Evolutionary conservation across 768 basidiomycete species (phyloP), one percentile per base, ranked within the genome.

Genomic region (Dacryopinax primogenitus): DNA sequence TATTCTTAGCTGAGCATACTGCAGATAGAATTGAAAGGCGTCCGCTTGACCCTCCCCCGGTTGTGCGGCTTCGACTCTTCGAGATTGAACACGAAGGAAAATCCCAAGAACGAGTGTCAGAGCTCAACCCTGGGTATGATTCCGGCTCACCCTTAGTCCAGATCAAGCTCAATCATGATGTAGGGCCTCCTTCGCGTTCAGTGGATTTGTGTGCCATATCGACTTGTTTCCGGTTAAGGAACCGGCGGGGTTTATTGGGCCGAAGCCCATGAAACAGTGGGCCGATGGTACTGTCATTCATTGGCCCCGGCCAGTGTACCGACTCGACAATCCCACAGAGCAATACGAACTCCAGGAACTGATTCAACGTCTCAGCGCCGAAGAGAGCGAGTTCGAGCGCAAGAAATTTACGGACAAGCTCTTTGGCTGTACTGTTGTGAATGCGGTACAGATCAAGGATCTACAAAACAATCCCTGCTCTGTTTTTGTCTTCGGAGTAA

Each of bases 151-250:
- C 41, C 33, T 61, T 26, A 58, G 34, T 67, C 21, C 64, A 23
- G 23, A 58, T 65, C 36, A 62, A 44, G 21, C 41, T 61, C 1
- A 32, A 34, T 68, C 13, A 35, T 33, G 45, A 45, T 36, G 33
- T 44, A 65, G 30, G 64, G 26, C 33, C 41, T 62, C 37, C 64
- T 64, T 86, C 47, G 81, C 85, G 64, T 77, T 77, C n/a, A 78
- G 83, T 33, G 89, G 88, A 1, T 77, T 89, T 13, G 72, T 91
- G 16, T 90, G 89, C 73, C 87, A 85, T 1, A 86, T 87, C 39
- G 89, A 90, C 74, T 77, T 91, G 18, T 88, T 87, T 67, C 85
- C 84, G 2, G 81, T 87, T 39, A 62, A 58, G 23, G 41, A 21
- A 15, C 64, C 33, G 34, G 18, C 39, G 62, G 35, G 64, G 47